phyloP scores from a whole-genome alignment of 2,329 filamentous ascomycete genomes.

The Claviceps quebecensis region DNA sequence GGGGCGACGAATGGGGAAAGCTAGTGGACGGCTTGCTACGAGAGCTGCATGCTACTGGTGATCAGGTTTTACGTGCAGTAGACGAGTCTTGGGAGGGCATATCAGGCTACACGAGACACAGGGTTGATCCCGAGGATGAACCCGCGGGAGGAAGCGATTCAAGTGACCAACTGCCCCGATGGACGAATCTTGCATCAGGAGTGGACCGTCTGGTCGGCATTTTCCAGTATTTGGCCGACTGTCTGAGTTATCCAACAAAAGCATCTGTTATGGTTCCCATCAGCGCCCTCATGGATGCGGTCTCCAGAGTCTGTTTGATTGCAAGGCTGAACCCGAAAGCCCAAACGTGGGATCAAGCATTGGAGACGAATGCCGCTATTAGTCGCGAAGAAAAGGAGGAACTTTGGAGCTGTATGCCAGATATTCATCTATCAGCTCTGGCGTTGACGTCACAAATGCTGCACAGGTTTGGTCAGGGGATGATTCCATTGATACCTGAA shows the following conservation, averaged over 20 bases:
- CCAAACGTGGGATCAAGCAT: conserved; percentile 32
- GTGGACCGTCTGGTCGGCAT: conserved; percentile 54
- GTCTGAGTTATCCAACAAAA: conserved; percentile 50
- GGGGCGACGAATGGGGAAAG: conserved; percentile 65
- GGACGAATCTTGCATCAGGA: conserved; percentile 64
- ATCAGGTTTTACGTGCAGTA: conserved; percentile 65
- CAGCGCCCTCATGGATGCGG: conserved; percentile 52
- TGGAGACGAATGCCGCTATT: conserved; percentile 59
- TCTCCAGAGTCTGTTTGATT: conserved; percentile 56
- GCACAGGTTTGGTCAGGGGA: conserved; percentile 41
- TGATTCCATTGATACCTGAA: conserved; percentile 46
- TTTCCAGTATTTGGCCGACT: conserved; percentile 48
- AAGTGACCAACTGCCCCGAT: conserved; percentile 44
- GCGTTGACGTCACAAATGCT: conserved; percentile 44
- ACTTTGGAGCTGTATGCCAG: conserved; percentile 59
- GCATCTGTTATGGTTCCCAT: conserved; percentile 53
- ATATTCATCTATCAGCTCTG: conserved; percentile 60
- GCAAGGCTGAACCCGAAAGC: conserved; percentile 34
- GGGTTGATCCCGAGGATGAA: conserved; percentile 30
- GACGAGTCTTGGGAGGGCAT: conserved; percentile 70
- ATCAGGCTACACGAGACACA: conserved; percentile 31
- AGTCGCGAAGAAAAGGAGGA: conserved; percentile 69
- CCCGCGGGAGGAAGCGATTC: conserved; percentile 32
- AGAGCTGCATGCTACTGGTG: conserved; percentile 55
- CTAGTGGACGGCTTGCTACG: conserved; percentile 47